Evolutionary conservation across 2,329 filamentous ascomycete species (phyloP).

Genomic region (Exophiala sp.): DNA sequence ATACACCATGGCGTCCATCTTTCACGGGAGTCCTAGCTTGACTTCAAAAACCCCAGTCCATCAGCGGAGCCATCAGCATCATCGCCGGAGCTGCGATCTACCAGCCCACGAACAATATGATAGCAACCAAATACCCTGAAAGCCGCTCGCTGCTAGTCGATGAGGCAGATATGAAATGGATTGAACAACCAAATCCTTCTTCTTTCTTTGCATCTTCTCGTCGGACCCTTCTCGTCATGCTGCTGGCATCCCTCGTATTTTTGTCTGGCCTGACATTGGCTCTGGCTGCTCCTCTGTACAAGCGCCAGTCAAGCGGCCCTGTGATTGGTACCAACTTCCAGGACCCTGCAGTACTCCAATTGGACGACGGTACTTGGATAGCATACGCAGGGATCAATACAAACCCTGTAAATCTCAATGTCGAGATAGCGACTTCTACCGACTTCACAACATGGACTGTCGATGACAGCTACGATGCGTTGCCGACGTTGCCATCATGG

Average conservation of each 20-base stretch:
- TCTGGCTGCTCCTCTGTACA: conserved; percentile 14
- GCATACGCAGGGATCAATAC: conserved; percentile 47
- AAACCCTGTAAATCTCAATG: conserved; percentile 39
- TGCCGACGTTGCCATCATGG: conserved; percentile 53
- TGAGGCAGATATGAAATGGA: conserved; percentile 13
- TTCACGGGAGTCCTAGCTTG: too few relatives aligned
- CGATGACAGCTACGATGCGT: conserved; percentile 48
- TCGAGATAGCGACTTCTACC: conserved; percentile 53
- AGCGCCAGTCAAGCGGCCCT: conserved; percentile 21
- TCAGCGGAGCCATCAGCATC: too few relatives aligned
- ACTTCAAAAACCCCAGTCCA: too few relatives aligned
- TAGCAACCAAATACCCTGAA: too few relatives aligned
- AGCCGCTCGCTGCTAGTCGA: conserved; percentile 6
- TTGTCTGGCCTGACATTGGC: conserved; percentile 10
- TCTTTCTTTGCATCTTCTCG: conserved; percentile 2
- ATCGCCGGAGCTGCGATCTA: too few relatives aligned
- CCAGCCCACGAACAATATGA: too few relatives aligned
- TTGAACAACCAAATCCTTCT: conserved; percentile 2
- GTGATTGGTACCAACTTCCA: conserved; percentile 47
- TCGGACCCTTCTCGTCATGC: conserved; percentile 9
- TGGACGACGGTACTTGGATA: conserved; percentile 47
- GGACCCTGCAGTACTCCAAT: conserved; percentile 52
- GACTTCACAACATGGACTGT: conserved; percentile 49
- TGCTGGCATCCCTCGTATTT: conserved; percentile 13
- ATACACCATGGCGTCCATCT: too few relatives aligned